phyloP scores from a whole-genome alignment of 2,329 filamentous ascomycete species.

The Periconia macrospinosa region DNA sequence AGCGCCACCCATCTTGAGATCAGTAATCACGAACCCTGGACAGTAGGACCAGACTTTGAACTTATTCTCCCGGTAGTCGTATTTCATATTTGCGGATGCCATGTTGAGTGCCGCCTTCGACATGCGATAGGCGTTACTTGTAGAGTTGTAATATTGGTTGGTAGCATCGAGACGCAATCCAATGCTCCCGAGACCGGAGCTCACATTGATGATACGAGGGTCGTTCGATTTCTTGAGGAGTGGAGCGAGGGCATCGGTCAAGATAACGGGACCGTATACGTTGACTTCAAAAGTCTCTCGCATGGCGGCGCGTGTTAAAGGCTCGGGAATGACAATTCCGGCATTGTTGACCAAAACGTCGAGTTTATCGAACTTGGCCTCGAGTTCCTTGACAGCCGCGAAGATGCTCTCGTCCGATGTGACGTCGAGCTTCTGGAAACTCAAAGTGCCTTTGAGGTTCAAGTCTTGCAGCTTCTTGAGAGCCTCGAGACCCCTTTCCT shows the following conservation, averaged over 20 bases:
- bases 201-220: slow-evolving; percentile 41
- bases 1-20: slow-evolving; percentile 12
- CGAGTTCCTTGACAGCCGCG: slow-evolving; percentile 36
- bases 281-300: slow-evolving; percentile 40
- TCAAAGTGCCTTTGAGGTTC: slow-evolving; percentile 32
- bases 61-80: slow-evolving; percentile 33
- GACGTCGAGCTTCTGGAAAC: slow-evolving; percentile 40
- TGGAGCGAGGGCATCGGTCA: slow-evolving; percentile 37
- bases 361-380: slow-evolving; percentile 47
- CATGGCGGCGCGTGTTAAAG: slow-evolving; percentile 16
- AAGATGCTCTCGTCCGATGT: slow-evolving; percentile 36
- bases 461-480: slow-evolving; percentile 25
- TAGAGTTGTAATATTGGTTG: slow-evolving; percentile 1
- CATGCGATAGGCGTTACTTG: slow-evolving; percentile 30
- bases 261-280: slow-evolving; percentile 37
- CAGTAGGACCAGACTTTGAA: slow-evolving; percentile 35
- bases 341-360: slow-evolving; percentile 90
- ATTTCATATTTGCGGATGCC: slow-evolving; percentile 42
- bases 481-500: slow-evolving; percentile 34
- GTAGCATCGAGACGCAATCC: slow-evolving; percentile 17
- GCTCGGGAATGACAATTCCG: slow-evolving; percentile 51
- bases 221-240: slow-evolving; percentile 15
- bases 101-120: slow-evolving; percentile 42
- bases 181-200: slow-evolving; percentile 38
- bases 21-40: slow-evolving; percentile 34